These are phyloP conservation scores for Phytophthora uliginosa DNA, from an alignment of 352 stramenopile genomes.

Conservation along the genomic window DNA sequence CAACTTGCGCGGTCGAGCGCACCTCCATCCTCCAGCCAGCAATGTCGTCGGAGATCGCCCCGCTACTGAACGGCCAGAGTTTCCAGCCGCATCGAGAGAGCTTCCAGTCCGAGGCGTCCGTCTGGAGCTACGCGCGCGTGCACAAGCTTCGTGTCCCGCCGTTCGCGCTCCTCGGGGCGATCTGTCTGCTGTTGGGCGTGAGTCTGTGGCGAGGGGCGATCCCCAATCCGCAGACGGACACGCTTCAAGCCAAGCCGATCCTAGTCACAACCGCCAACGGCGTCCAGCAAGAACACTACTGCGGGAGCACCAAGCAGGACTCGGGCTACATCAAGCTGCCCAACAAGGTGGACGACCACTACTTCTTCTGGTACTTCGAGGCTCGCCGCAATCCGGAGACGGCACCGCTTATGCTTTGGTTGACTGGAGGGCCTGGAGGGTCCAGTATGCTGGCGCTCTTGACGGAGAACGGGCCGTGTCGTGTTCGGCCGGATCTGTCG, in stretches of 20 bases:
- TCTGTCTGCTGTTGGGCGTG: constrained; percentile 23
- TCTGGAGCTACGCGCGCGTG: constrained; percentile 26
- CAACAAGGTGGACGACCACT: constrained; percentile 77
- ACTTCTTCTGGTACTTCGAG: constrained; percentile 86
- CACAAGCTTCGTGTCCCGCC: constrained; percentile 26
- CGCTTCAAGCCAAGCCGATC: constrained; percentile 23
- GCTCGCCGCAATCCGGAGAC: constrained; percentile 52
- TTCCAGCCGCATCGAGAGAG: constrained; percentile 8
- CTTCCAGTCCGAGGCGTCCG: constrained; percentile 17
- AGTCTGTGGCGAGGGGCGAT: constrained; percentile 21
- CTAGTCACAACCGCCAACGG: constrained; percentile 26
- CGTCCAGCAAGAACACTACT: constrained; percentile 43
- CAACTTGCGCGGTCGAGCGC: constrained; percentile 7
- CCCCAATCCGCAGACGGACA: neutral
- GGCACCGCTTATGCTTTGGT: constrained; percentile 72
- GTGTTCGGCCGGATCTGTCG: constrained; percentile 55
- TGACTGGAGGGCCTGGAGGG: constrained; percentile 68
- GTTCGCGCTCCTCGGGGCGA: constrained; percentile 24
- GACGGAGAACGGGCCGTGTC: constrained; percentile 74
- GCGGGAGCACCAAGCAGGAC: constrained; percentile 58
- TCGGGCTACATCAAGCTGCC: constrained; percentile 68
- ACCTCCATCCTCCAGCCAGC: constrained; percentile 1
- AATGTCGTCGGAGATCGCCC: constrained; percentile 29
- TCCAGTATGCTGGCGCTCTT: constrained; percentile 76
- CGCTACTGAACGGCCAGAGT: constrained; percentile 16